Conservation (phyloP, 2,329 filamentous ascomycete genomes). For the Diplodia scrobiculata region DNA sequence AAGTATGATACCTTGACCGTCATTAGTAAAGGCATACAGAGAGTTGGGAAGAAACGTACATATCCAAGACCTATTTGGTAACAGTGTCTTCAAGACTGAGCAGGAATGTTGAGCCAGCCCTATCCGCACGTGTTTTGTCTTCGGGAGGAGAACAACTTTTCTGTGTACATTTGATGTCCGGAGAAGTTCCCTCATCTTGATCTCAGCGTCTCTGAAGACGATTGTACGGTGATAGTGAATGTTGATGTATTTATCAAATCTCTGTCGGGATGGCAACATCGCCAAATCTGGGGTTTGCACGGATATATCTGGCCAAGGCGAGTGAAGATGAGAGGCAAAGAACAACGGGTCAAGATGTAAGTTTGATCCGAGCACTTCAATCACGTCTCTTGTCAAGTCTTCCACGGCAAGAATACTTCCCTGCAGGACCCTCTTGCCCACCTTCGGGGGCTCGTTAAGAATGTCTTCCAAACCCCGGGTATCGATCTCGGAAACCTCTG, state of each 20-base stretch:
- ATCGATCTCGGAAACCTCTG: too few species aligned
- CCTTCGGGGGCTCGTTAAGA: too few species aligned
- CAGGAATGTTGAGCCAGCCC: not conserved
- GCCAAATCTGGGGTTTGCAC: not conserved
- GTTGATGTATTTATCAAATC: not conserved
- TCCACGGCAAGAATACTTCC: not conserved
- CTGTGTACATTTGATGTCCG: not conserved
- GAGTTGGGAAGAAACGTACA: not conserved
- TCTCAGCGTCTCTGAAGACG: not conserved
- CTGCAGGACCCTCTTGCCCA: too few species aligned
- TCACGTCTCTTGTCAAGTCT: not conserved
- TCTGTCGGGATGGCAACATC: not conserved
- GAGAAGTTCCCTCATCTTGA: not conserved
- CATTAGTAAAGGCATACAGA: not conserved
- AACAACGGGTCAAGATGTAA: not conserved
- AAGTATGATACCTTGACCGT: conserved; percentile 29
- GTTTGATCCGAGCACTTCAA: not conserved
- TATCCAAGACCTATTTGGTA: not conserved
- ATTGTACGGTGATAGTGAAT: not conserved
- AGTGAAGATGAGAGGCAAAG: not conserved
- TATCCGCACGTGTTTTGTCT: not conserved
- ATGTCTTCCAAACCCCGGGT: too few species aligned
- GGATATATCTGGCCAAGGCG: not conserved
- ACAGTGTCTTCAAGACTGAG: not conserved
- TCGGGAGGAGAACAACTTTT: not conserved